Evolutionary conservation across 2,329 filamentous ascomycete species (phyloP).

Genomic region (Scedosporium minutisporum): DNA sequence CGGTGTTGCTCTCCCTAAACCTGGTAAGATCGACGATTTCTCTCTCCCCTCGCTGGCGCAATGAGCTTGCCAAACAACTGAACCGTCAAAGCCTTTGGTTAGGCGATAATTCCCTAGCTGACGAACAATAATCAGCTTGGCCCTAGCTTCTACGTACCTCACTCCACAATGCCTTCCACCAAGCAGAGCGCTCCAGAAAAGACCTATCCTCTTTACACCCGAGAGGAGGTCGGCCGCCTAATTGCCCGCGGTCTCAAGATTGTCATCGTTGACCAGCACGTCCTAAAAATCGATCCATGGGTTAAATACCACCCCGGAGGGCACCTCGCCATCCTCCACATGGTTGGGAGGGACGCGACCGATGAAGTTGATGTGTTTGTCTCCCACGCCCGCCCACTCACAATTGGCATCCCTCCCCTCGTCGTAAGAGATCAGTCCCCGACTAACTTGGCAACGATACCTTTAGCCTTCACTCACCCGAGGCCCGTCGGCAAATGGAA

Average conservation of each 20-base stretch:
- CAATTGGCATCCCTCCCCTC: not conserved
- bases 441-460: slow-evolving; percentile 9
- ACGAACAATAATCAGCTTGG: not conserved
- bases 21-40: no score
- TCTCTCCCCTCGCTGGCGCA: no score
- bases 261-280: slow-evolving; percentile 70
- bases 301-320: slow-evolving; percentile 85
- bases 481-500: slow-evolving; percentile 67
- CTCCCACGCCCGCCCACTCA: slow-evolving; percentile 4
- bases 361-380: slow-evolving; percentile 86
- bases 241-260: slow-evolving; percentile 76
- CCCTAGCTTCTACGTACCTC: not conserved
- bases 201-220: slow-evolving; percentile 26
- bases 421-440: no score
- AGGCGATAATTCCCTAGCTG: no score
- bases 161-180: not conserved
- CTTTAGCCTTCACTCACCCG: slow-evolving; percentile 67
- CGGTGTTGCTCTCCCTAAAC: no score
- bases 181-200: not conserved
- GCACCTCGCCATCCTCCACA: slow-evolving; percentile 81
- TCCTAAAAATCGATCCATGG: slow-evolving; percentile 85
- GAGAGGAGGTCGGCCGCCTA: slow-evolving; percentile 49
- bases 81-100: no score
- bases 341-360: slow-evolving; percentile 88
- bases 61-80: no score